These are phyloP conservation scores for Termitomyces sp. DNA, from an alignment of 768 basidiomycete species.

Conservation along the genomic window DNA sequence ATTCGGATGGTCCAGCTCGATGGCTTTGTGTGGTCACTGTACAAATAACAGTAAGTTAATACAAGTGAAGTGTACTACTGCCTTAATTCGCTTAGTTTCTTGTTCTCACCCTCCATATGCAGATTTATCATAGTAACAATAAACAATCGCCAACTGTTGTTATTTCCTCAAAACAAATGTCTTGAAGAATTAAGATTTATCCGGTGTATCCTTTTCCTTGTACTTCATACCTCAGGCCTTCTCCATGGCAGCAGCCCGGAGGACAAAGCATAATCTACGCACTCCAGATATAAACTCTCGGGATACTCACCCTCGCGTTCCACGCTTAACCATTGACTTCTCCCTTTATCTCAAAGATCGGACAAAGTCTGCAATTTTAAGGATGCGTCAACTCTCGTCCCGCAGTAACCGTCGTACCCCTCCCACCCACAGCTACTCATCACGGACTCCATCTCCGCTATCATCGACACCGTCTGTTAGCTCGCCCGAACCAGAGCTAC, in stretches of 20 bases:
- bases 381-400: not conserved
- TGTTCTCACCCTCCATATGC: no score
- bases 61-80: no score
- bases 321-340: not conserved
- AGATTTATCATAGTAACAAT: no score
- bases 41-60: no score
- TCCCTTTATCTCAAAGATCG: not conserved
- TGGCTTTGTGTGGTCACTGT: no score
- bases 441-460: not conserved
- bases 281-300: not conserved
- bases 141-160: no score
- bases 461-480: not conserved
- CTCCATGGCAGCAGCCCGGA: not conserved
- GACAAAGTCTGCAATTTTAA: not conserved
- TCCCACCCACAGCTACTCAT: not conserved
- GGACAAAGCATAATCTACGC: not conserved
- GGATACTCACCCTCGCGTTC: no score
- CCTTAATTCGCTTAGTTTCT: no score
- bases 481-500: not conserved
- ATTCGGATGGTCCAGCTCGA: no score
- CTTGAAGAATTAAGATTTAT: not conserved
- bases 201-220: not conserved
- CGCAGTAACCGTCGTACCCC: not conserved
- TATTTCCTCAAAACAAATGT: not conserved
- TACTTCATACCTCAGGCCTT: not conserved